Conservation (phyloP, 495 filamentous ascomycete genomes). For the Trichoderma parareesei region DNA sequence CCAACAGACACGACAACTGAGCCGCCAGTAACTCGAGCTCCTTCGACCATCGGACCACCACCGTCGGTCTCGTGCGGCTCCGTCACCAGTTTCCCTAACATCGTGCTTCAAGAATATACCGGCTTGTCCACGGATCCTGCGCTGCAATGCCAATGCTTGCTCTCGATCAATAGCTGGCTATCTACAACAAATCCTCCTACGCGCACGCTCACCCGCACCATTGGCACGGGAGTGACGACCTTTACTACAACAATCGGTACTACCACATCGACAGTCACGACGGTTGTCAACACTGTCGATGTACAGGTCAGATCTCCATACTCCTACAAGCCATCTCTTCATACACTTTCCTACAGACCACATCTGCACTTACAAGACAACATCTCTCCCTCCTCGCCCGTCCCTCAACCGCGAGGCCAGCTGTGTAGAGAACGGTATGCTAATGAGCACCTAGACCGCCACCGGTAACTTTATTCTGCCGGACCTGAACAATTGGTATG, state of each 20-base stretch:
- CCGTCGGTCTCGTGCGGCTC: not conserved
- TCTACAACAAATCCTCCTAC: not conserved
- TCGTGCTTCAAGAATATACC: not conserved
- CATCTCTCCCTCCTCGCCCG: too few relatives aligned
- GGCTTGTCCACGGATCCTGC: not conserved
- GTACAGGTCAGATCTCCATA: not conserved
- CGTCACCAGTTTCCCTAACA: not conserved
- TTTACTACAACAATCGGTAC: not conserved
- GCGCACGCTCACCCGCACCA: not conserved
- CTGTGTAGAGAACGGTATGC: too few relatives aligned
- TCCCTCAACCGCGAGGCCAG: too few relatives aligned
- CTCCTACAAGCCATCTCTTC: too few relatives aligned
- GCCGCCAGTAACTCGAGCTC: not conserved
- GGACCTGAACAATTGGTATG: not conserved
- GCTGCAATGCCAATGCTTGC: not conserved
- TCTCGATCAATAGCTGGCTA: not conserved
- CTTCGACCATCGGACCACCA: not conserved
- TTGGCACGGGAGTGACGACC: not conserved
- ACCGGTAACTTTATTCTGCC: not conserved
- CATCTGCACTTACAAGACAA: too few relatives aligned
- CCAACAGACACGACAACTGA: not conserved
- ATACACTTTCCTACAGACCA: too few relatives aligned
- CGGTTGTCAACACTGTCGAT: not conserved
- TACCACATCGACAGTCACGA: not conserved
- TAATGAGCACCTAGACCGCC: not conserved